Base-by-base conservation (phyloP, 2,329 filamentous ascomycete genomes). In the Xylaria sp. region DNA sequence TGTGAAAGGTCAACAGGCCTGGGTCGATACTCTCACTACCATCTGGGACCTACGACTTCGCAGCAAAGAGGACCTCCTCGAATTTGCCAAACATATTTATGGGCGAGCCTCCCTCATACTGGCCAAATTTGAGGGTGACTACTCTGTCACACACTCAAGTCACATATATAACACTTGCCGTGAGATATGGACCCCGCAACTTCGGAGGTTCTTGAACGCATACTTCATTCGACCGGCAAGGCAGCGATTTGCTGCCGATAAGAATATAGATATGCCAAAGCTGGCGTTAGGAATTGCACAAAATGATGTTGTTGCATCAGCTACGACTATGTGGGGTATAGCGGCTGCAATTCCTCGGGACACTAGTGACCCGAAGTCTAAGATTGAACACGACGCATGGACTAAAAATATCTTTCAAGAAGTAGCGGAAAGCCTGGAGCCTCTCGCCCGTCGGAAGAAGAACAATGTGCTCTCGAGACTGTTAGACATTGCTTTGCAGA, bases 41-140 rank as follows among this genome's bases (percentile, higher is more conserved):
- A 74, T 88, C 4, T 89, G 87, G 87, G 81, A 84, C 21, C 79
- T 89, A 5, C 87, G 86, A 71, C 78, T 85, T n/a, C 85, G 85
- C 67, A 82, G 80, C 19, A 77, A 77, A 3, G 78, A 80, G 30
- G 87, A 89, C 71, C 79, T 78, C 2, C 68, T 81, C 7, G 83
- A 87, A 47, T 84, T 88, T 30, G 85, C 86, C 2, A 79, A 76
- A 1, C 78, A 83, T 58, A 76, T 88, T 5, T 85, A 85, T 51
- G 73, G 76, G 0, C 76, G 81, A 0, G 77, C 68, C 64, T 79
- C 79, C 53, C 75, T 75, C 7, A 77, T 87, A 32, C 72, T 87
- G 1, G 79, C 78, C 14, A 82, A 79, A 59, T 65, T 87, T 4
- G 79, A 80, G 12, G 75, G 75, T 0, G 73, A 81, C 32, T 63